Percentiles rank a stretch among this genome's conserved stretches.
These are phyloP conservation scores for Sarocladium kiliense DNA, from an alignment of 2,329 filamentous ascomycete species.

Conservation along the genomic window DNA sequence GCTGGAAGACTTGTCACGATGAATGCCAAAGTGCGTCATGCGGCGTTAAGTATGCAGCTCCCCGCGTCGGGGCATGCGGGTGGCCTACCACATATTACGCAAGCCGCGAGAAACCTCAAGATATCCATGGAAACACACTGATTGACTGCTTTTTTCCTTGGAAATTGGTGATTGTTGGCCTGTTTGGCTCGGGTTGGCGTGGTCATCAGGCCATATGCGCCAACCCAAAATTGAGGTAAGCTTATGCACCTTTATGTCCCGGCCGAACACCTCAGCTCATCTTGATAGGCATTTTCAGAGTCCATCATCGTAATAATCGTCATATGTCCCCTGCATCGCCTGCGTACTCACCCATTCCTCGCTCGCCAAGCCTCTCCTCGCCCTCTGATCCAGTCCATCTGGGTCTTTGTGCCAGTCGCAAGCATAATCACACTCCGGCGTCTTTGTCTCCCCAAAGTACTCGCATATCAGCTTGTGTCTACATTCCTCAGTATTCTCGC, in stretches of 20 bases:
- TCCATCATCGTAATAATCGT: slow-evolving; percentile 46
- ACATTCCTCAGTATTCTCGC: slow-evolving; percentile 69
- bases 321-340: slow-evolving; percentile 51
- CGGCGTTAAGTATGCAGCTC: neutral
- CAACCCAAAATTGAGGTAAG: too few relatives aligned
- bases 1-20: neutral
- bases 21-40: neutral
- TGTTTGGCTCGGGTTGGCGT: too few relatives aligned
- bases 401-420: slow-evolving; percentile 75
- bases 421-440: slow-evolving; percentile 63
- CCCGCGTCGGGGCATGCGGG: neutral
- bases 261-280: too few relatives aligned
- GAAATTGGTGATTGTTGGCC: too few relatives aligned
- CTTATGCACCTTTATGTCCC: too few relatives aligned
- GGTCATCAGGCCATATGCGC: too few relatives aligned
- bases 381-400: slow-evolving; percentile 50
- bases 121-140: neutral
- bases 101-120: neutral
- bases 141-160: neutral
- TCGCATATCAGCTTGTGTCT: slow-evolving; percentile 69
- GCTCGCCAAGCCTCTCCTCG: slow-evolving; percentile 49
- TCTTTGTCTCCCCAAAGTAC: slow-evolving; percentile 66
- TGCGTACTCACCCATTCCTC: slow-evolving; percentile 62
- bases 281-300: neutral
- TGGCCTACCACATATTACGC: neutral